Conservation (phyloP, 805 yeast species). For the Cyberlindnera japonica region DNA sequence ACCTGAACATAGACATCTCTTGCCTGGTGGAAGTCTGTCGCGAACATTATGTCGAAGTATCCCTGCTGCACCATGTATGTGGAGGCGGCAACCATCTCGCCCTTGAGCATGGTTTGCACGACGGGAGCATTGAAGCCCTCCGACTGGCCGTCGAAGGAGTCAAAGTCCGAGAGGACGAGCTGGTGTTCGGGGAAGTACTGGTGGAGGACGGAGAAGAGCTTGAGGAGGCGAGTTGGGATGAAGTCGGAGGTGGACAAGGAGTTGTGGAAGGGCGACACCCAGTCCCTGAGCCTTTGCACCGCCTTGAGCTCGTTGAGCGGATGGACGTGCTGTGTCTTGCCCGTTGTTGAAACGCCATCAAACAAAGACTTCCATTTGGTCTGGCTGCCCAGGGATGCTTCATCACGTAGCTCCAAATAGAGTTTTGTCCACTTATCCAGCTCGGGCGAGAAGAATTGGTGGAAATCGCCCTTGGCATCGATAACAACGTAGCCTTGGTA, state of each 20-base stretch:
- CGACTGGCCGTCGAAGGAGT: constrained; percentile 32
- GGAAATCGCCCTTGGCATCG: constrained; percentile 70
- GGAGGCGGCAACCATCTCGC: constrained; percentile 62
- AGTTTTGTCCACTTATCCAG: constrained; percentile 53
- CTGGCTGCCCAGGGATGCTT: constrained; percentile 2
- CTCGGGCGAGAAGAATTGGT: constrained; percentile 64
- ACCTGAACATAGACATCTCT: constrained; percentile 60
- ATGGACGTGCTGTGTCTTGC: constrained; percentile 34
- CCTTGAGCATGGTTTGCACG: constrained; percentile 70
- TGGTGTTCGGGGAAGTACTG: constrained; percentile 72
- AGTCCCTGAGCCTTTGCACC: constrained; percentile 40
- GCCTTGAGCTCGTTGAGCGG: constrained; percentile 54
- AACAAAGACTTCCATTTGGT: constrained; percentile 4
- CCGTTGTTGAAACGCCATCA: constrained; percentile 5
- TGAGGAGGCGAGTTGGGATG: constrained; percentile 71
- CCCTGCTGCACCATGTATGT: constrained; percentile 86
- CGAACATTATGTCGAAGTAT: constrained; percentile 80
- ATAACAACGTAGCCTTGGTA: constrained; percentile 74
- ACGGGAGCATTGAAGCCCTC: constrained; percentile 71
- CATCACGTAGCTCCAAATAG: constrained; percentile 44
- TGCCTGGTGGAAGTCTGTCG: constrained; percentile 68
- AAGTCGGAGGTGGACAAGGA: constrained; percentile 65
- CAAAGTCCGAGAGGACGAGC: constrained; percentile 69
- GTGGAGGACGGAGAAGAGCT: constrained; percentile 60
- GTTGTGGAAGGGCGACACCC: constrained; percentile 62